A percentile compares a stretch with the other conserved stretches of the same genome.
Evolutionary conservation across 1,139 yeast genomes (phyloP).

Genomic region (Candida buenavistaensis): DNA sequence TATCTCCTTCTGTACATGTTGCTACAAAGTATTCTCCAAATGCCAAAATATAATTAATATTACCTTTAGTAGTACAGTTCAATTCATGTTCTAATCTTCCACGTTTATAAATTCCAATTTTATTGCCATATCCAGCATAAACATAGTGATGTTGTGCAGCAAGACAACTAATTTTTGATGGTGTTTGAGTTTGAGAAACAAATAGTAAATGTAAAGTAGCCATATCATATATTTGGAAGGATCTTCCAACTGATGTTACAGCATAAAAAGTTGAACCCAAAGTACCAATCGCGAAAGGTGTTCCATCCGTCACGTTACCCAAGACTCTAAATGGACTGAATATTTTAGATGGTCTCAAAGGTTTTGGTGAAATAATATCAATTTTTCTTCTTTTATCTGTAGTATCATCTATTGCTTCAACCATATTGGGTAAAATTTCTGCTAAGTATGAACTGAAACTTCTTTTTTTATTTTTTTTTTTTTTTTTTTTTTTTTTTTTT

Average conservation of each 20-base stretch:
- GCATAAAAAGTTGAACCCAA: constrained; percentile 86
- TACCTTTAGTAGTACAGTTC: constrained; percentile 31
- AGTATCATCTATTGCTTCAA: constrained; percentile 23
- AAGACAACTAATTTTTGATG: constrained; percentile 65
- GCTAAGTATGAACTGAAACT: neutral
- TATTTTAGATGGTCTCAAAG: constrained; percentile 37
- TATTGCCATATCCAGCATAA: constrained; percentile 71
- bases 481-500: constrained; percentile 7
- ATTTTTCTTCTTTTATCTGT: constrained; percentile 29
- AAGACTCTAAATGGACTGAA: constrained; percentile 49
- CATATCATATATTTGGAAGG: constrained; percentile 94
- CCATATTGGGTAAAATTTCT: constrained; percentile 20
- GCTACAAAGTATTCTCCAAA: constrained; percentile 84
- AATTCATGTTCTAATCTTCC: constrained; percentile 70
- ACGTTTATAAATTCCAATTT: constrained; percentile 78
- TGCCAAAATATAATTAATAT: constrained; percentile 51
- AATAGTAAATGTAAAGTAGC: constrained; percentile 81
- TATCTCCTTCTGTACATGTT: constrained; percentile 47
- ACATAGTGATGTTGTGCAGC: constrained; percentile 84
- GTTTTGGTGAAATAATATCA: constrained; percentile 10
- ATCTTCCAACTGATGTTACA: constrained; percentile 85
- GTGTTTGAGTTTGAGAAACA: constrained; percentile 80
- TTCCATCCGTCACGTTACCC: constrained; percentile 74
- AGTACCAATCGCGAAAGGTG: constrained; percentile 86
- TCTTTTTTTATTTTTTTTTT: constrained; percentile 1